Conservation (phyloP, 2,329 filamentous ascomycete species). For the Fusarium algeriense region DNA sequence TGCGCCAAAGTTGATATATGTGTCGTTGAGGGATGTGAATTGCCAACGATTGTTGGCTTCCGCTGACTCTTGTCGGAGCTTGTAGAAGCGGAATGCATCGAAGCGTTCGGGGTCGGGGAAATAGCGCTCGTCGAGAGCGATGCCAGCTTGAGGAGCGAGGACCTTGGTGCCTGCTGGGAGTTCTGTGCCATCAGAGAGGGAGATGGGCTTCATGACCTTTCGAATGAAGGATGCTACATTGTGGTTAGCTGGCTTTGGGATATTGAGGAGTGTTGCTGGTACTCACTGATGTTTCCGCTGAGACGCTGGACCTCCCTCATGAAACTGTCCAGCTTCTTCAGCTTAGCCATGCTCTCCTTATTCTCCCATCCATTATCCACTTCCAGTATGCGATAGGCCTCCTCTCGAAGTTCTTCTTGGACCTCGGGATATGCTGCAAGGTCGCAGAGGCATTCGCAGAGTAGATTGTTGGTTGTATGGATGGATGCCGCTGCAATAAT, state of each 20-base stretch:
- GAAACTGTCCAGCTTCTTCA: conserved; percentile 63
- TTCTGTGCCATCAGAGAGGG: conserved; percentile 59
- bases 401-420: conserved; percentile 62
- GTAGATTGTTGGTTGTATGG: conserved; percentile 59
- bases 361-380: conserved; percentile 57
- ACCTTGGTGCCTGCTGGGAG: conserved; percentile 59
- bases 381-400: conserved; percentile 59
- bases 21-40: conserved; percentile 58
- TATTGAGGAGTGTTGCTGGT: not conserved
- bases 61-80: conserved; percentile 54
- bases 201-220: conserved; percentile 60
- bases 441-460: conserved; percentile 64
- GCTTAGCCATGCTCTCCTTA: conserved; percentile 59
- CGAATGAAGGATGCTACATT: conserved; percentile 58
- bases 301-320: conserved; percentile 59
- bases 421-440: conserved; percentile 61
- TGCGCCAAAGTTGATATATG: conserved; percentile 61
- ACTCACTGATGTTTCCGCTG: conserved; percentile 58
- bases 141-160: conserved; percentile 56
- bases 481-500: conserved; percentile 59
- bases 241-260: conserved; percentile 30
- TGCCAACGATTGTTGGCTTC: conserved; percentile 57
- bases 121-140: conserved; percentile 56
- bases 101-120: conserved; percentile 58
- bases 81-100: conserved; percentile 64